phyloP scores from a whole-genome alignment of 352 stramenopile species.

The Lagenidium giganteum region DNA sequence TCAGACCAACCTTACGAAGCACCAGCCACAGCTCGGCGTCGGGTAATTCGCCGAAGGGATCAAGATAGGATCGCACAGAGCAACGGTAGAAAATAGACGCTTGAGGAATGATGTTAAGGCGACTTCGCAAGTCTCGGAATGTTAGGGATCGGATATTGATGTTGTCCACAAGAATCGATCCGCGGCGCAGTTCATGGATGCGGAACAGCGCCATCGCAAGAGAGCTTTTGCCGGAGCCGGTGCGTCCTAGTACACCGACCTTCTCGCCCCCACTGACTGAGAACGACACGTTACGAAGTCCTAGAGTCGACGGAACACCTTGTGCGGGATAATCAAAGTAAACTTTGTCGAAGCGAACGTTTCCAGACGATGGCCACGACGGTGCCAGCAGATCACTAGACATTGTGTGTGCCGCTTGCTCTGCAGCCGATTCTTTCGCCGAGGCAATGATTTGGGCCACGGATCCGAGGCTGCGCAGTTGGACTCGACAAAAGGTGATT shows the following conservation, averaged over 20 bases:
- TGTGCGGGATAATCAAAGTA: background rate
- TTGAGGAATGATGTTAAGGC: constrained; percentile 51
- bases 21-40: constrained; percentile 32
- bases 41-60: constrained; percentile 69
- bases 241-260: constrained; percentile 22
- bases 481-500: too few relatives aligned
- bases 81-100: constrained; percentile 87
- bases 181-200: constrained; percentile 17
- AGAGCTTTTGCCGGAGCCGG: constrained; percentile 26
- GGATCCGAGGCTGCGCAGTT: too few relatives aligned
- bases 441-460: too few relatives aligned
- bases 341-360: constrained; percentile 1
- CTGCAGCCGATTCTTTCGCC: too few relatives aligned
- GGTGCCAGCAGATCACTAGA: too few relatives aligned
- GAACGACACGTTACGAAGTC: constrained; percentile 17
- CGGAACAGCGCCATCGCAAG: constrained; percentile 26
- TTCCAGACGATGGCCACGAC: constrained; percentile 1
- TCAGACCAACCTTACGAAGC: constrained; percentile 15
- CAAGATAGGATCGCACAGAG: constrained; percentile 81
- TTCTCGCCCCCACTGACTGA: constrained; percentile 12
- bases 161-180: constrained; percentile 77
- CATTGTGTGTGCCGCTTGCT: too few relatives aligned
- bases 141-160: constrained; percentile 43
- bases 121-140: constrained; percentile 9
- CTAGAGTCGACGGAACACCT: background rate